Conservation (phyloP, 805 yeast genomes). For the Metschnikowia lachancei region DNA sequence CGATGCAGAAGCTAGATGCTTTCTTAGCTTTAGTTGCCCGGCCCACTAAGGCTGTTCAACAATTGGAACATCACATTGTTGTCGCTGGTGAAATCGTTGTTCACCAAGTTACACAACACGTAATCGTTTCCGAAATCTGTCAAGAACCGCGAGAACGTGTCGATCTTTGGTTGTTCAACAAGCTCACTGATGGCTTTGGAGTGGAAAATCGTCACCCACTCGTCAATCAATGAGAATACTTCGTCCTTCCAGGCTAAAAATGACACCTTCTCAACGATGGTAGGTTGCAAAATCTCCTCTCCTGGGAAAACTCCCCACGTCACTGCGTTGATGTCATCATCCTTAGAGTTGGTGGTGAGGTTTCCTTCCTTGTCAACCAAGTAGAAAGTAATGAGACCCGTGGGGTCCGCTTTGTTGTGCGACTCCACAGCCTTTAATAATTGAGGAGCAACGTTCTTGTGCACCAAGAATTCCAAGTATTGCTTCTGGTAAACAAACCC, state of each 20-base stretch:
- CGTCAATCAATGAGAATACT: slow-evolving; percentile 75
- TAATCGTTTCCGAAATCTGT: slow-evolving; percentile 52
- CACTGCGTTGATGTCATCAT: slow-evolving; percentile 85
- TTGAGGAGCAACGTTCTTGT: slow-evolving; percentile 44
- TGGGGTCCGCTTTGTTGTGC: slow-evolving; percentile 38
- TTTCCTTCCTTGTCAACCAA: slow-evolving; percentile 61
- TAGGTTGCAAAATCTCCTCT: slow-evolving; percentile 90
- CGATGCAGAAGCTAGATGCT: slow-evolving; percentile 6
- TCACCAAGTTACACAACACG: slow-evolving; percentile 83
- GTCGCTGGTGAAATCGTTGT: slow-evolving; percentile 68
- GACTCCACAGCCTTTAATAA: slow-evolving; percentile 42
- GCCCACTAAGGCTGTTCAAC: slow-evolving; percentile 33
- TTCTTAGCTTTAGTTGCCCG: slow-evolving; percentile 1
- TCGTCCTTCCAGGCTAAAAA: slow-evolving; percentile 98
- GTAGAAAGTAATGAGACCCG: slow-evolving; percentile 65
- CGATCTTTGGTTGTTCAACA: slow-evolving; percentile 28
- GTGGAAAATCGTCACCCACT: slow-evolving; percentile 65
- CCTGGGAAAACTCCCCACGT: slow-evolving; percentile 98
- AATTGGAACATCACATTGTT: slow-evolving; percentile 56
- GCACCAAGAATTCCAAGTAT: slow-evolving; percentile 80
- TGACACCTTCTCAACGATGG: slow-evolving; percentile 88
- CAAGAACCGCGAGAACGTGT: slow-evolving; percentile 42
- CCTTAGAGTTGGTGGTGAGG: slow-evolving; percentile 65
- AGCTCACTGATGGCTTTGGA: slow-evolving; percentile 35
- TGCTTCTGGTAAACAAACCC: slow-evolving; percentile 96